Conservation (phyloP, 164 flowering plant species). For the Magnolia sinica region DNA sequence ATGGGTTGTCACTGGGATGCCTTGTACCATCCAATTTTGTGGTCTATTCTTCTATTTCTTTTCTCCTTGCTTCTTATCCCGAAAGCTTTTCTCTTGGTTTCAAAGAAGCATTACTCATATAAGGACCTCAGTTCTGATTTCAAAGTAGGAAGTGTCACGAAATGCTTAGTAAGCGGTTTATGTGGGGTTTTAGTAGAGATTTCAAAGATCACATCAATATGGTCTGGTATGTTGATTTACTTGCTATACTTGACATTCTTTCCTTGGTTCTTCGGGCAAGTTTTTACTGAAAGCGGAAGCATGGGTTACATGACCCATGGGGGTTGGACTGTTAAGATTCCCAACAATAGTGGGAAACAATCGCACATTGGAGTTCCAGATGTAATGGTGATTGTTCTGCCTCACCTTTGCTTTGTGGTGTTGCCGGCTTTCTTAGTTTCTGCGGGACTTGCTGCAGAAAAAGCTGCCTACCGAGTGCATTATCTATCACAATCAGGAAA, state of each 20-base stretch:
- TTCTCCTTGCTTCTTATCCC: conserved; percentile 55
- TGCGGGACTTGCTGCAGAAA: conserved; percentile 60
- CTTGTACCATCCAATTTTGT: conserved; percentile 69
- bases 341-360: conserved; percentile 13
- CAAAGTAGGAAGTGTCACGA: conserved; percentile 18
- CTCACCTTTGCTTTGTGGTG: conserved; percentile 66
- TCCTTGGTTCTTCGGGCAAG: conserved; percentile 82
- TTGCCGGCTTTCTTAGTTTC: conserved; percentile 55
- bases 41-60: conserved; percentile 35
- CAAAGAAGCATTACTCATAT: conserved; percentile 43
- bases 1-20: conserved; percentile 93
- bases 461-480: conserved; percentile 35
- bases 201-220: conserved; percentile 41
- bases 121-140: conserved; percentile 29
- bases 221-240: conserved; percentile 55
- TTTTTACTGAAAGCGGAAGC: conserved; percentile 49
- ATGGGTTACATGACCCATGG: conserved; percentile 72
- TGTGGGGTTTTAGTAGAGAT: conserved; percentile 56
- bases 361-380: conserved; percentile 74
- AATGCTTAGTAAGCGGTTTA: conserved; percentile 33
- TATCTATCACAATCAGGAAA: conserved; percentile 53
- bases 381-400: conserved; percentile 78
- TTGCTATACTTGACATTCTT: conserved; percentile 54
- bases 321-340: conserved; percentile 65
- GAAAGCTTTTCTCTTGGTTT: conserved; percentile 35